Conservation (phyloP, 2,329 filamentous ascomycete species). For the Macrophomina tecta region DNA sequence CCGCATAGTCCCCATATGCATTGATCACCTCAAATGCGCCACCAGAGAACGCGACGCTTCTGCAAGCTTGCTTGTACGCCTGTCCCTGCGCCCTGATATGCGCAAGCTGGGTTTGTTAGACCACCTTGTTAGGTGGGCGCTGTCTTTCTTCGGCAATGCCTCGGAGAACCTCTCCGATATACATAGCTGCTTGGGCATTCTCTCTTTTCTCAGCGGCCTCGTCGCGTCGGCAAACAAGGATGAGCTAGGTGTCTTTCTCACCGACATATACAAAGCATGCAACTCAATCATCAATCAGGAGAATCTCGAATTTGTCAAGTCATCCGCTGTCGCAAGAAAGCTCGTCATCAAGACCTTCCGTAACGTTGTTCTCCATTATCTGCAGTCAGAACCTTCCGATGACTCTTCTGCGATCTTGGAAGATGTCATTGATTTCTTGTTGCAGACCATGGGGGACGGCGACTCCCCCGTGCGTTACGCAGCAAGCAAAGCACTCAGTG, state of each 20-base stretch:
- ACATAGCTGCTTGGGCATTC: conserved; percentile 77
- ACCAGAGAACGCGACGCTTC: conserved; percentile 91
- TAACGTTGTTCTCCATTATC: conserved; percentile 70
- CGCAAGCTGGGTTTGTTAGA: conserved; percentile 74
- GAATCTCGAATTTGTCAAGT: conserved; percentile 62
- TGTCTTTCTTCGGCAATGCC: conserved; percentile 63
- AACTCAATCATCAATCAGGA: conserved; percentile 63
- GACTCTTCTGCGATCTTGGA: conserved; percentile 63
- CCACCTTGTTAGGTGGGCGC: conserved; percentile 72
- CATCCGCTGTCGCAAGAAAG: conserved; percentile 82
- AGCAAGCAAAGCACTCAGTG: conserved; percentile 89
- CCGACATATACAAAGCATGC: conserved; percentile 69
- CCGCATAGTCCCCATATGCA: conserved; percentile 72
- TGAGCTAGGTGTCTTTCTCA: conserved; percentile 72
- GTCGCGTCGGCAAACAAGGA: conserved; percentile 74
- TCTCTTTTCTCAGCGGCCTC: conserved; percentile 80
- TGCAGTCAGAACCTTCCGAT: conserved; percentile 50
- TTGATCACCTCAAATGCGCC: conserved; percentile 73
- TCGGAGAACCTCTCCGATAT: conserved; percentile 57
- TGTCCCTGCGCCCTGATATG: conserved; percentile 89
- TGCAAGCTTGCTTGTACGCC: conserved; percentile 78
- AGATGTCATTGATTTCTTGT: conserved; percentile 78
- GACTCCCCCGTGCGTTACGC: conserved; percentile 91
- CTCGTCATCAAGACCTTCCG: conserved; percentile 84
- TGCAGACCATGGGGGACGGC: conserved; percentile 80